Evolutionary conservation across 805 yeast species (phyloP).

Genomic region (Debaryomyces prosopidis): DNA sequence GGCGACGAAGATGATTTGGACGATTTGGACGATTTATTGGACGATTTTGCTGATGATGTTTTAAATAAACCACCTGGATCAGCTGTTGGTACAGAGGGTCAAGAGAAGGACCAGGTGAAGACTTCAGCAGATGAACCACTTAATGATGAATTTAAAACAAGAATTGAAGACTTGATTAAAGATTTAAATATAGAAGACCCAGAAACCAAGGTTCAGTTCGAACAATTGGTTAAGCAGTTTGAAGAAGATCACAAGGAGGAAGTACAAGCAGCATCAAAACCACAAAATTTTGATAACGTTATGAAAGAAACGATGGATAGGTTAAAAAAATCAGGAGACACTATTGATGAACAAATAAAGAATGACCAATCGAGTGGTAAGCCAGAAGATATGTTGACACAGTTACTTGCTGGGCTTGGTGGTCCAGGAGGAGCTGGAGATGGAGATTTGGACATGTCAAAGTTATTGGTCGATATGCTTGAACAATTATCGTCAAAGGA

Average conservation of each 20-base stretch:
- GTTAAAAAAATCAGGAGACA: slow-evolving; percentile 72
- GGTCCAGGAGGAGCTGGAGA: slow-evolving; percentile 32
- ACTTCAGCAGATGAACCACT: slow-evolving; percentile 27
- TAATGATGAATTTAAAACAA: slow-evolving; percentile 32
- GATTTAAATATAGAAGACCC: slow-evolving; percentile 54
- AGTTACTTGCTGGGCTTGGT: slow-evolving; percentile 53
- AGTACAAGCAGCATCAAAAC: slow-evolving; percentile 25
- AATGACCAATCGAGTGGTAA: slow-evolving; percentile 42
- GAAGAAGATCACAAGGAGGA: slow-evolving; percentile 34
- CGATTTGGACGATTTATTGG: slow-evolving; percentile 81
- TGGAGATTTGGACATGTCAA: slow-evolving; percentile 59
- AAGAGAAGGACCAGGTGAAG: slow-evolving; percentile 5
- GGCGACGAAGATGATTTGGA: slow-evolving; percentile 53
- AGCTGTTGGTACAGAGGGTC: slow-evolving; percentile 17
- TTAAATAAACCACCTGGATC: slow-evolving; percentile 63
- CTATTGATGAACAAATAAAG: slow-evolving; percentile 60
- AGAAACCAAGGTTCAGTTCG: slow-evolving; percentile 51
- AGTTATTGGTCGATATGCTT: slow-evolving; percentile 69
- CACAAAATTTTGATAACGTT: slow-evolving; percentile 62
- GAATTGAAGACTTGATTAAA: slow-evolving; percentile 44
- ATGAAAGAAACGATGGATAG: slow-evolving; percentile 80
- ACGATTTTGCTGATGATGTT: slow-evolving; percentile 77
- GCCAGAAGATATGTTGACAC: slow-evolving; percentile 59
- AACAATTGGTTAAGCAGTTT: slow-evolving; percentile 45
- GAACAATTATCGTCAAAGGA: slow-evolving; percentile 83